Percentiles rank a stretch among this genome's conserved stretches.
These are phyloP conservation scores for Toxicodendron radicans DNA, from an alignment of 345 rosid genomes.

Conservation along the genomic window DNA sequence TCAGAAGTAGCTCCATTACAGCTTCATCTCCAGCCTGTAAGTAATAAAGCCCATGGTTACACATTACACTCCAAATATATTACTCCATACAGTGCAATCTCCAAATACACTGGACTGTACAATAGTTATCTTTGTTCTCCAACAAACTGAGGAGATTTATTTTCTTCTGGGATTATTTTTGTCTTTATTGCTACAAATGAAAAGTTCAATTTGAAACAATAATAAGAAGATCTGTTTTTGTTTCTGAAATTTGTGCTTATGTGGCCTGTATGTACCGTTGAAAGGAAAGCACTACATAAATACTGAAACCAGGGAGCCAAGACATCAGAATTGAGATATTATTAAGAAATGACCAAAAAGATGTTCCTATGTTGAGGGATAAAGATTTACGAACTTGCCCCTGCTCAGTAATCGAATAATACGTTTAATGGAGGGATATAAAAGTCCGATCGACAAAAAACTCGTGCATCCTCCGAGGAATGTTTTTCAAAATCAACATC, in stretches of 20 bases:
- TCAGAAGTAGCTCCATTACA: constrained; percentile 60
- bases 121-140: too few relatives aligned
- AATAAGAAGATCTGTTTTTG: too few relatives aligned
- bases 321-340: neutral
- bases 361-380: neutral
- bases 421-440: neutral
- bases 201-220: neutral
- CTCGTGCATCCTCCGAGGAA: neutral
- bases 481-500: neutral
- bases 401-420: neutral
- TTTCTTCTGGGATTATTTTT: neutral
- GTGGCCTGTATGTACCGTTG: neutral
- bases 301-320: too few relatives aligned
- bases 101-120: too few relatives aligned
- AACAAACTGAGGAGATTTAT: too few relatives aligned
- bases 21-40: constrained; percentile 76
- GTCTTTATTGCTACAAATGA: neutral
- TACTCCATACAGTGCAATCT: neutral
- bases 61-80: neutral
- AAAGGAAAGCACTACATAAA: neutral
- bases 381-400: constrained; percentile 17
- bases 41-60: constrained; percentile 16
- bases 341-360: neutral
- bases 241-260: neutral
- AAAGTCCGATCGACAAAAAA: neutral